Base-by-base conservation (phyloP, 352 stramenopile species). In the Globisporangium nunn region DNA sequence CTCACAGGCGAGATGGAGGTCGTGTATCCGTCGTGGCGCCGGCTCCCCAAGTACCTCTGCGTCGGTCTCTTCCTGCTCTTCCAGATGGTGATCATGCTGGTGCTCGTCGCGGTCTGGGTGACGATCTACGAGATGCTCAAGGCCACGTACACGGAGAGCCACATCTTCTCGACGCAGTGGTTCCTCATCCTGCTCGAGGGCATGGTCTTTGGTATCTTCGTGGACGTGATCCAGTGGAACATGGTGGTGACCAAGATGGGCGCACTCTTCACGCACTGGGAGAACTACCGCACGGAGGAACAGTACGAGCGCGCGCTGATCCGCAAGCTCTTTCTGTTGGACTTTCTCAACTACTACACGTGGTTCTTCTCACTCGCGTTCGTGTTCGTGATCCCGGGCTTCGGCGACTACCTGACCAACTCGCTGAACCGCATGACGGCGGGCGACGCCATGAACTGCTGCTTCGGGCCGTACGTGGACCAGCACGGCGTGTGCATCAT, bases 271-370 rank as follows among this genome's bases (percentile, higher is more conserved):
- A 95, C 85, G 3, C 76, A 88, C 58, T 95, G 85, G 85, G 85
- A 95, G 61, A 95, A 95, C 60, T 93, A 90, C 60, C 71, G 72
- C 17, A 95, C 85, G 0, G 80, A 91, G 50, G 85, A 95, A 59
- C 75, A 89, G 59, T 92, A 87, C 58, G 85, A 95, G 58, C 86
- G 78, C 51, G 71, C 83, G 14, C 62, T 95, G 37, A 85, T 95
- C 50, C 76, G 80, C 14, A 93, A 95, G 58, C 67, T 95, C 12
- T 91, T 95, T 47, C 40, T 91, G 44, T 62, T 95, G 29, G 85
- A 95, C 51, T 95, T 95, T 50, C 66, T 95, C 31, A 95, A 95
- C 71, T 95, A 95, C 71, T 95, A 93, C 68, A 95, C 84, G 55
- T 95, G 85, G 85, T 95, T 95, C 67, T 95, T 95, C 64, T 90